Conservation (phyloP, 805 yeast genomes). For the Wickerhamomyces sydowiorum region DNA sequence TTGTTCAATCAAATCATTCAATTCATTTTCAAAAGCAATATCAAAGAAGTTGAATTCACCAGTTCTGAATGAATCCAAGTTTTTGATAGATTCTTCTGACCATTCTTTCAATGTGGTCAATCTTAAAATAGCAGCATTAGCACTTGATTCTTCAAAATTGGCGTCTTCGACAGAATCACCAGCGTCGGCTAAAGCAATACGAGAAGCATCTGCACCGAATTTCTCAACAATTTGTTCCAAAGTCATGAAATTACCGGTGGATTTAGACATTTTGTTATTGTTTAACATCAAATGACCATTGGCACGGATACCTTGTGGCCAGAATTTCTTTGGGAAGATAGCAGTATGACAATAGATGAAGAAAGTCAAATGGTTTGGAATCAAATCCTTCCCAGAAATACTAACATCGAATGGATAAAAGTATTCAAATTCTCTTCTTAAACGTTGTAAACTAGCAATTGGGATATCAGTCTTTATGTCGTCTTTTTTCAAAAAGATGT, state of each 20-base stretch:
- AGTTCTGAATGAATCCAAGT: conserved; percentile 47
- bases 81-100: conserved; percentile 72
- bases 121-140: conserved; percentile 95
- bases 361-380: conserved; percentile 96
- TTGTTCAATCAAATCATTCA: conserved; percentile 74
- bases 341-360: conserved; percentile 92
- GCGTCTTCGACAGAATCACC: conserved; percentile 98
- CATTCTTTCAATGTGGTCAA: conserved; percentile 90
- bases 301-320: conserved; percentile 94
- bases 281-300: conserved; percentile 94
- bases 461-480: conserved; percentile 54
- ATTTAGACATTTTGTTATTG: conserved; percentile 96
- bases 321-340: conserved; percentile 78
- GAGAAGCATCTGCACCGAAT: conserved; percentile 95
- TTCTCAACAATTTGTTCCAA: conserved; percentile 77
- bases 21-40: conserved; percentile 85
- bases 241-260: conserved; percentile 96
- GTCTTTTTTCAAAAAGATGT: conserved; percentile 72
- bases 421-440: conserved; percentile 94
- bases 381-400: conserved; percentile 92
- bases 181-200: conserved; percentile 97
- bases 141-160: conserved; percentile 92
- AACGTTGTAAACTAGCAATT: conserved; percentile 51
- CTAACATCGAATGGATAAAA: conserved; percentile 93
- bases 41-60: conserved; percentile 66